These are phyloP conservation scores for Perilla frutescens DNA, from an alignment of 257 asterid genomes.

Conservation along the genomic window DNA sequence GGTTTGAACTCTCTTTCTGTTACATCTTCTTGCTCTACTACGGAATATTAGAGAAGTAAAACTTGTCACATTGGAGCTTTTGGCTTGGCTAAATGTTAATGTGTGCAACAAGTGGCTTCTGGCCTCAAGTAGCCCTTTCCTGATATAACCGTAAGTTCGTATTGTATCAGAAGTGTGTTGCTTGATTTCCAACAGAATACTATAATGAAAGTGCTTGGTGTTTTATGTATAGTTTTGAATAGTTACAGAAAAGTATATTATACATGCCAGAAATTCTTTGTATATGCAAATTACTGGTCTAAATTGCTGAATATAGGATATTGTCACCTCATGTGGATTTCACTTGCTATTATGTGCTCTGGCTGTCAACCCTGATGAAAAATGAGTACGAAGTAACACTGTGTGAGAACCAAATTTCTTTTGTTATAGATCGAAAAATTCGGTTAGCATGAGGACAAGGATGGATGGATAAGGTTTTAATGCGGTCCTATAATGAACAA, in stretches of 20 bases:
- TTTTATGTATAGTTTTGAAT: slow-evolving; percentile 18
- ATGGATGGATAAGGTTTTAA: neutral
- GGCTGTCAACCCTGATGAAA: neutral
- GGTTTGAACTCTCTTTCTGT: slow-evolving; percentile 51
- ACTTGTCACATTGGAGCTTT: neutral
- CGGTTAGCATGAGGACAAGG: neutral
- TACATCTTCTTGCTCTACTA: slow-evolving; percentile 24
- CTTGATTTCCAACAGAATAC: slow-evolving; percentile 5
- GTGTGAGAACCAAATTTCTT: no score
- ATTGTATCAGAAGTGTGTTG: neutral
- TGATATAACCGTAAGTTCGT: neutral
- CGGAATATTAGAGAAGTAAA: slow-evolving; percentile 17
- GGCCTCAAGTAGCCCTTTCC: slow-evolving; percentile 8
- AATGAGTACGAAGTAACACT: neutral
- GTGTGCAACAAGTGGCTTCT: slow-evolving; percentile 8
- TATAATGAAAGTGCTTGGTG: no score
- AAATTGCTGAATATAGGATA: neutral
- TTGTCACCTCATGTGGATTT: neutral
- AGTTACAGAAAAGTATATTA: neutral
- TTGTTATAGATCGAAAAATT: neutral
- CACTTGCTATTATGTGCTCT: neutral
- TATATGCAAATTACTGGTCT: neutral
- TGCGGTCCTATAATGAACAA: neutral
- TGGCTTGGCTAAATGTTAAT: slow-evolving; percentile 5
- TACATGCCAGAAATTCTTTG: neutral